A percentile compares a stretch with the other conserved stretches of the same genome.
Conservation (phyloP, 805 yeast species). For the Komagataella pseudopastoris region DNA sequence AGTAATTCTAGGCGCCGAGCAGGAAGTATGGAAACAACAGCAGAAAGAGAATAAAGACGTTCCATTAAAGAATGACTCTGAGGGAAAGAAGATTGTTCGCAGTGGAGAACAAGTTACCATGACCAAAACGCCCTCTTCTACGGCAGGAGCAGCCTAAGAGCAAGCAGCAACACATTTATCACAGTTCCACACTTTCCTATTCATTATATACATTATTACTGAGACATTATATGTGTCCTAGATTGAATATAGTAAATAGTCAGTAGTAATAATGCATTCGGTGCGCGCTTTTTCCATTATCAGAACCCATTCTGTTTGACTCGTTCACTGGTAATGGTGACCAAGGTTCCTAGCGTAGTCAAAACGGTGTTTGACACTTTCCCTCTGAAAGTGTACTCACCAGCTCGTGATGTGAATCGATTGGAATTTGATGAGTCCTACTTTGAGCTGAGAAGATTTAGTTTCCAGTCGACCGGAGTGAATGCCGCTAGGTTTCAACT, state of each 20-base stretch:
- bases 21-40: constrained; percentile 70
- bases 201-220: not conserved
- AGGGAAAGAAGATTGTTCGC: constrained; percentile 41
- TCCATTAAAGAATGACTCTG: constrained; percentile 37
- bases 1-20: constrained; percentile 66
- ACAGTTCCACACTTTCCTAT: not conserved
- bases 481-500: constrained; percentile 2
- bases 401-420: constrained; percentile 10
- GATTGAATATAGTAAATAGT: not conserved
- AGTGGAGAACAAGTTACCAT: constrained; percentile 49
- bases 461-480: constrained; percentile 7
- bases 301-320: not conserved
- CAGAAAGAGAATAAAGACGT: constrained; percentile 53
- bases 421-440: constrained; percentile 12
- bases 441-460: constrained; percentile 10
- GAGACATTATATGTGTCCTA: not conserved
- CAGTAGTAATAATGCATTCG: not conserved
- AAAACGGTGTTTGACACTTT: constrained; percentile 33
- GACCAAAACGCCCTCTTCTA: constrained; percentile 27
- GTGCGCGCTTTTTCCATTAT: not conserved
- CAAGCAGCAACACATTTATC: not conserved
- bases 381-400: constrained; percentile 31
- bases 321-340: not conserved
- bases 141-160: constrained; percentile 45
- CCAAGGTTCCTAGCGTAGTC: constrained; percentile 25